phyloP scores from a whole-genome alignment of 2,329 filamentous ascomycete species.

The Calonectria hawksworthii region DNA sequence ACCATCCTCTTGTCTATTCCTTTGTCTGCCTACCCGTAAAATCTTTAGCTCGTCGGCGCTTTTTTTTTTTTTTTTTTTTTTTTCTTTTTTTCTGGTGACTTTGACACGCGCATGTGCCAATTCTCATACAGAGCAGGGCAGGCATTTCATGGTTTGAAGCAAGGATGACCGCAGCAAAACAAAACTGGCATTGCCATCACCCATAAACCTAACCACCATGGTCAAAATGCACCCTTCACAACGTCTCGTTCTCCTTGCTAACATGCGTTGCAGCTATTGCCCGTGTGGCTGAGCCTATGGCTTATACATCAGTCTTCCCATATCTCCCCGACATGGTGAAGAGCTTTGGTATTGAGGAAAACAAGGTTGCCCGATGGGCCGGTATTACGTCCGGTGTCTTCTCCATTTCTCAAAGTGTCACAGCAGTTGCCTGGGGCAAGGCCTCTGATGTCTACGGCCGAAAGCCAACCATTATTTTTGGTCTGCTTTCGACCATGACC shows the following conservation, averaged over 20 bases:
- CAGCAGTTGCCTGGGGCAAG: conserved; percentile 82
- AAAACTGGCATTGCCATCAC: background rate
- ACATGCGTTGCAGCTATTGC: conserved; percentile 73
- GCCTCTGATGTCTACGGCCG: conserved; percentile 84
- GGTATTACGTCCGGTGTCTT: conserved; percentile 81
- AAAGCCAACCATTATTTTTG: conserved; percentile 84
- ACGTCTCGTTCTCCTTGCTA: conserved; percentile 45
- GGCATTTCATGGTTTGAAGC: conserved; percentile 16
- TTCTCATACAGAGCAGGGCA: conserved; percentile 40
- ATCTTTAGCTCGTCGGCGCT: background rate
- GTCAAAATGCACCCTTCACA: conserved; percentile 33
- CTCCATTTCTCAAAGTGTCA: conserved; percentile 78
- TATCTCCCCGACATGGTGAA: conserved; percentile 86
- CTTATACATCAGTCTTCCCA: conserved; percentile 80
- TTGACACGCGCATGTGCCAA: conserved; percentile 25
- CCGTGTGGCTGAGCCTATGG: conserved; percentile 82
- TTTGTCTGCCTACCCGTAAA: background rate
- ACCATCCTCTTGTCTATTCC: background rate
- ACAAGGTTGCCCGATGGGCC: conserved; percentile 85
- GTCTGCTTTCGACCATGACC: conserved; percentile 83
- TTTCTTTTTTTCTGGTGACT: background rate
- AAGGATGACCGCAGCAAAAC: conserved; percentile 9
- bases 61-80: conserved; percentile 1
- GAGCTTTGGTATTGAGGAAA: conserved; percentile 78
- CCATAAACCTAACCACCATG: conserved; percentile 17